Evolutionary conservation across 441 rosid species (phyloP).

Genomic region (Sinapis alba): DNA sequence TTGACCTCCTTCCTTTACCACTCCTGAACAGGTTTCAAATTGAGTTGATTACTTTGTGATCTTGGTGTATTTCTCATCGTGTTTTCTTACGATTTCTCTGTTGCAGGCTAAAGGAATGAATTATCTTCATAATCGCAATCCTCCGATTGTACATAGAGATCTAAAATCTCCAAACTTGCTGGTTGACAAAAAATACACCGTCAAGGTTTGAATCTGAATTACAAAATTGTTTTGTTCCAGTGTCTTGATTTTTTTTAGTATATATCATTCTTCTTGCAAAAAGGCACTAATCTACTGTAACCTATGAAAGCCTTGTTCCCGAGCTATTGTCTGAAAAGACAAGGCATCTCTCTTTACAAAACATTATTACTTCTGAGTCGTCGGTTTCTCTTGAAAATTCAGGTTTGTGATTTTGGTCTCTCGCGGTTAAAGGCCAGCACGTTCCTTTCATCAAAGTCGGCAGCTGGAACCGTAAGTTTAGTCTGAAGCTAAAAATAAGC

Average conservation of each 20-base stretch:
- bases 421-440: conserved; percentile 95
- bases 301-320: background rate
- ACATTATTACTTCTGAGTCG: background rate
- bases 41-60: conserved; percentile 15
- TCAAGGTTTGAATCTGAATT: conserved; percentile 50
- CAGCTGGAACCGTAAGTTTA: conserved; percentile 97
- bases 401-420: conserved; percentile 99
- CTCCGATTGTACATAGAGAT: conserved; percentile 99
- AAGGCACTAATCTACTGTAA: background rate
- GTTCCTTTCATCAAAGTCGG: conserved; percentile 96
- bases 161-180: conserved; percentile 95
- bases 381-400: conserved; percentile 18
- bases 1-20: conserved; percentile 9
- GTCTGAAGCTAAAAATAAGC: conserved; percentile 26
- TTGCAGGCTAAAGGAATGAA: conserved; percentile 99
- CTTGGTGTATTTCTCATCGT: conserved; percentile 6
- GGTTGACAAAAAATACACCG: conserved; percentile 96
- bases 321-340: background rate
- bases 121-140: conserved; percentile 92
- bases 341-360: background rate
- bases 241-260: background rate
- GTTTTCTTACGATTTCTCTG: conserved; percentile 8
- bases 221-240: background rate
- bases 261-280: background rate
- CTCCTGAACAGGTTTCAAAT: background rate